Evolutionary conservation across 257 asterid genomes (phyloP), one percentile per base, ranked within the genome.

Genomic region (Anisodus tanguticus): DNA sequence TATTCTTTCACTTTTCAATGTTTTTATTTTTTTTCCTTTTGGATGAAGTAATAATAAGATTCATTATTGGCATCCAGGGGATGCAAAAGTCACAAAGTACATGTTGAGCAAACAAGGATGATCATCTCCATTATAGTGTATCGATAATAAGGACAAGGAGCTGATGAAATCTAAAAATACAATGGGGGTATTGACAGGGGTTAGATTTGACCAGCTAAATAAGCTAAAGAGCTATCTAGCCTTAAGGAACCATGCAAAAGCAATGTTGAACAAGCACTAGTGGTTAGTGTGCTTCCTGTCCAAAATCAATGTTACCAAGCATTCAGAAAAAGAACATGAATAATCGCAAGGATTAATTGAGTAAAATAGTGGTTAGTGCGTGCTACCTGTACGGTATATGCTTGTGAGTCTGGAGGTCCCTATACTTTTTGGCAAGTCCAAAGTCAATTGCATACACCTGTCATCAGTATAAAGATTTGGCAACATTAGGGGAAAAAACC

Each of bases 311-410:
- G 2, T 22, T n/a, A 22, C 35, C 60, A 19, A 74, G 62, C 62
- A 74, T 74, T 74, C 47, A 13, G 12, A 3, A 76, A 72, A 51
- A 51, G 39, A 51, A 31, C 60, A 76, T 6, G 22, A 76, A 13
- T 6, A 51, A 55, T 26, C 26, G 26, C 26, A 76, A 53, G 45
- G 45, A 12, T 2, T 51, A 51, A 76, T 76, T 12, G 2, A 51
- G 80, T 26, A 76, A 51, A 4, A 76, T 7, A 76, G 47, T 2
- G 45, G 45, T 76, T 76, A 51, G 19, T 26, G 62, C 5, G 13
- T 76, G 26, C 47, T 84, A 88, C 88, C 90, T 88, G 90, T 88
- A 88, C 16, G 90, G 90, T 83, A 88, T 88, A 86, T 88, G 90
- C 82, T 88, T 88, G 70, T 88, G 90, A 80, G 90, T 88, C 80